Evolutionary conservation across 129 eudicot genomes (phyloP).

Genomic region (Flaveria ramosissima): DNA sequence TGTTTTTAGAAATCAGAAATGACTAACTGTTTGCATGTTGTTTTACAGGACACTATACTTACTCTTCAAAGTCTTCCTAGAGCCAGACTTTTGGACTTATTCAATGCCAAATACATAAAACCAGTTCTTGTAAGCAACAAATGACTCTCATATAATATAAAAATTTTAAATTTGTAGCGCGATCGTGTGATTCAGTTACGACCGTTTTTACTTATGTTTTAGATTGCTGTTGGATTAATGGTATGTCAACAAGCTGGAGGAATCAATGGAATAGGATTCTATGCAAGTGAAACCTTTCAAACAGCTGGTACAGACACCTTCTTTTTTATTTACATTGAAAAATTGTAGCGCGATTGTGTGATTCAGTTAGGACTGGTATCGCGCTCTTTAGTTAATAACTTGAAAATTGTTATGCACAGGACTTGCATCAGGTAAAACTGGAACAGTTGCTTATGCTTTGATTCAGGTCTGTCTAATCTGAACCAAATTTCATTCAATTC

Average conservation of each 20-base stretch:
- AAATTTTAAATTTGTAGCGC: neutral
- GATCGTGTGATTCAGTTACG: neutral
- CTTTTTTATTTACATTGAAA: neutral
- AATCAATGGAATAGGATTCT: conserved; percentile 84
- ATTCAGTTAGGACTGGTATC: neutral
- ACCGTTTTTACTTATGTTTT: conserved; percentile 20
- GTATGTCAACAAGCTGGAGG: conserved; percentile 84
- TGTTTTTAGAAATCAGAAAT: neutral
- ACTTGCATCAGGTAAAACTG: conserved; percentile 56
- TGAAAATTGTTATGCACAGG: conserved; percentile 44
- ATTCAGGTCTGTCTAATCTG: conserved; percentile 55
- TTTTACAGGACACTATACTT: conserved; percentile 50
- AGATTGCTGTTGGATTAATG: conserved; percentile 96
- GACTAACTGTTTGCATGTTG: conserved; percentile 7
- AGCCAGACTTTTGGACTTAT: conserved; percentile 56
- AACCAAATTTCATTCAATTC: neutral
- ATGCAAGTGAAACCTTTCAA: conserved; percentile 68
- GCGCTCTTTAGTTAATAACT: neutral
- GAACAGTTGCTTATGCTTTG: conserved; percentile 71
- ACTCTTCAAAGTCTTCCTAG: conserved; percentile 57
- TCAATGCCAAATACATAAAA: conserved; percentile 57
- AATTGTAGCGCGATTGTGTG: too few species aligned
- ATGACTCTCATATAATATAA: neutral
- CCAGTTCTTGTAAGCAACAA: conserved; percentile 65
- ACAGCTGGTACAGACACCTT: conserved; percentile 56